phyloP scores from a whole-genome alignment of 2,329 filamentous ascomycete genomes.

The Fusarium lyarnte region DNA sequence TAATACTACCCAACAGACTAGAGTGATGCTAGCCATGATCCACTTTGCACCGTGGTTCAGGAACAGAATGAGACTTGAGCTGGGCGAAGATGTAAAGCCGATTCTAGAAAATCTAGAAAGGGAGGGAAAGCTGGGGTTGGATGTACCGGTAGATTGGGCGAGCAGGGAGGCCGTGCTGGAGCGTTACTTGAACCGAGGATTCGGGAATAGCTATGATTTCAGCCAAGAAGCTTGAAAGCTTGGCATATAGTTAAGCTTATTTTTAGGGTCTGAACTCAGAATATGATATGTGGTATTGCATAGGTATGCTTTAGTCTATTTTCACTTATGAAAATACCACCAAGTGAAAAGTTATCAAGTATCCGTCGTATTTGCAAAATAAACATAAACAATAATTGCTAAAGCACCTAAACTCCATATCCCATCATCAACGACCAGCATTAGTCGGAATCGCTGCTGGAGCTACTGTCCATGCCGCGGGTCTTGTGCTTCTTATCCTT shows the following conservation, averaged over 20 bases:
- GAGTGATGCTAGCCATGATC: constrained; percentile 70
- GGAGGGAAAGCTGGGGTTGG: constrained; percentile 49
- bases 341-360: neutral
- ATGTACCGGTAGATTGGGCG: constrained; percentile 63
- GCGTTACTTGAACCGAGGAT: constrained; percentile 64
- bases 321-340: neutral
- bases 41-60: constrained; percentile 67
- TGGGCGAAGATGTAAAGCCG: constrained; percentile 60
- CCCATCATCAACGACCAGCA: neutral
- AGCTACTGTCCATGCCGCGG: constrained; percentile 33
- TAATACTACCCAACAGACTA: constrained; percentile 59
- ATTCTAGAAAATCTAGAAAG: constrained; percentile 56
- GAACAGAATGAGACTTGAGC: constrained; percentile 65
- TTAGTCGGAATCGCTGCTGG: constrained; percentile 45
- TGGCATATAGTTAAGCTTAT: constrained; percentile 15
- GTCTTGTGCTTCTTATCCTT: constrained; percentile 43
- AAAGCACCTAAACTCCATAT: constrained; percentile 24
- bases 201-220: constrained; percentile 72
- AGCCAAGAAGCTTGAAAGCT: constrained; percentile 52
- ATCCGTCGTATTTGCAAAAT: neutral
- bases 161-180: constrained; percentile 52
- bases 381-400: neutral
- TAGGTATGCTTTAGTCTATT: neutral
- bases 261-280: neutral
- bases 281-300: neutral